Conservation (phyloP, 78 protist genomes). For the Dictyostelium citrinum region DNA sequence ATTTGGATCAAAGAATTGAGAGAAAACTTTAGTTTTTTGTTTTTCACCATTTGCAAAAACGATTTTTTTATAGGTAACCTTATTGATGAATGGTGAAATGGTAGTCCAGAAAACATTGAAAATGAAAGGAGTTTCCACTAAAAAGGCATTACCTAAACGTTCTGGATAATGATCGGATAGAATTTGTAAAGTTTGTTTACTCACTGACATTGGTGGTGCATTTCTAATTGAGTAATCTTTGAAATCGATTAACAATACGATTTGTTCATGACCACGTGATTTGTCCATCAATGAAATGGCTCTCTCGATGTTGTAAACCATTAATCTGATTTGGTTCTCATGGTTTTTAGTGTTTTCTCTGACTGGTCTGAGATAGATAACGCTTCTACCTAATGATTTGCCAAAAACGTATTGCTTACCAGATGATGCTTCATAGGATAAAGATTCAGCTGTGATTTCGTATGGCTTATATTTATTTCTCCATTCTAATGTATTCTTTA, state of each 20-base stretch:
- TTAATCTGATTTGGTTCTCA: constrained; percentile 52
- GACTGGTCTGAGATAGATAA: constrained; percentile 56
- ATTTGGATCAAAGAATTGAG: not conserved
- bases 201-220: constrained; percentile 79
- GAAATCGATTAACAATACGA: constrained; percentile 71
- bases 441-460: constrained; percentile 56
- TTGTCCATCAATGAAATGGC: constrained; percentile 53
- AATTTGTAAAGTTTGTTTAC: constrained; percentile 45
- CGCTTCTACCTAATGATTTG: constrained; percentile 46
- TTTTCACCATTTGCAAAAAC: constrained; percentile 57
- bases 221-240: constrained; percentile 73
- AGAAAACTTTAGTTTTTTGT: not conserved
- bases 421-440: constrained; percentile 68
- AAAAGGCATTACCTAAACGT: constrained; percentile 77
- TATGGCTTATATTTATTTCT: constrained; percentile 43
- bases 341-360: constrained; percentile 78
- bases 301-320: constrained; percentile 65
- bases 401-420: constrained; percentile 80
- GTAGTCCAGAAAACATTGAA: constrained; percentile 42
- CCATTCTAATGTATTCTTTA: constrained; percentile 57
- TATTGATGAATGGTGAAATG: constrained; percentile 52
- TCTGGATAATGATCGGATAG: constrained; percentile 76
- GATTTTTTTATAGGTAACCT: constrained; percentile 31
- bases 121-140: constrained; percentile 55
- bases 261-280: constrained; percentile 66